These are phyloP conservation scores for Chlamydomonas reinhardtii DNA, from an alignment of 163 green algal genomes.

Conservation along the genomic window DNA sequence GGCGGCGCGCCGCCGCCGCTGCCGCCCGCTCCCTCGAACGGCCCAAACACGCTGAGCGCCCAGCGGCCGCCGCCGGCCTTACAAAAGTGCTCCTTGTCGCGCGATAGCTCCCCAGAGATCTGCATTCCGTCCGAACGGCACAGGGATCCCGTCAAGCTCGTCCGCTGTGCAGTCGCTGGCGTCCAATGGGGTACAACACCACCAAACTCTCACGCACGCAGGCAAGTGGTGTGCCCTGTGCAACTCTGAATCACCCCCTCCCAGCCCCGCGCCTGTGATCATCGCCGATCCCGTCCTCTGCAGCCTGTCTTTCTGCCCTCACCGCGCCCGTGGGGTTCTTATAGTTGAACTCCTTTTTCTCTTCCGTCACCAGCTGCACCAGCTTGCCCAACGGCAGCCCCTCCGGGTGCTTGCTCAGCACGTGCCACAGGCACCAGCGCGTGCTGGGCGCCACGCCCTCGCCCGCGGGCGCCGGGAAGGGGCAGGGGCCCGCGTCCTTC, in stretches of 20 bases:
- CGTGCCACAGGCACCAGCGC: slow-evolving; percentile 44
- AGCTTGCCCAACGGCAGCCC: slow-evolving; percentile 8
- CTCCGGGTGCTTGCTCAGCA: slow-evolving; percentile 14
- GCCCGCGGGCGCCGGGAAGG: too few species aligned
- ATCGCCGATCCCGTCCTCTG: too few species aligned
- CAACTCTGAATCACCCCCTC: too few species aligned
- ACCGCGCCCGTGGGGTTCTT: slow-evolving; percentile 47
- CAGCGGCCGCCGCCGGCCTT: slow-evolving; percentile 40
- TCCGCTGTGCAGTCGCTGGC: too few species aligned
- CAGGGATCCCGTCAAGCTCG: too few species aligned
- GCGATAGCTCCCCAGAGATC: slow-evolving; percentile 38
- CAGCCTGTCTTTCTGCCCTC: neutral
- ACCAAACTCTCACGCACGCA: neutral
- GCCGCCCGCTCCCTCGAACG: slow-evolving; percentile 10
- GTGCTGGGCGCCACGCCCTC: neutral
- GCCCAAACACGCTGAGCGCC: slow-evolving; percentile 28
- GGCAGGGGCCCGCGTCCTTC: too few species aligned
- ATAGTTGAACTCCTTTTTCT: neutral
- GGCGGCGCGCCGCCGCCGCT: neutral
- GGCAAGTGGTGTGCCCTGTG: too few species aligned
- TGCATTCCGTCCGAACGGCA: neutral
- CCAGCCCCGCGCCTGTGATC: too few species aligned
- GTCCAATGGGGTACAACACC: too few species aligned
- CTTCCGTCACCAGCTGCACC: slow-evolving; percentile 10
- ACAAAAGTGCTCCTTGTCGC: slow-evolving; percentile 46